Base-by-base conservation (phyloP, 257 asterid species). In the Lithospermum erythrorhizon region DNA sequence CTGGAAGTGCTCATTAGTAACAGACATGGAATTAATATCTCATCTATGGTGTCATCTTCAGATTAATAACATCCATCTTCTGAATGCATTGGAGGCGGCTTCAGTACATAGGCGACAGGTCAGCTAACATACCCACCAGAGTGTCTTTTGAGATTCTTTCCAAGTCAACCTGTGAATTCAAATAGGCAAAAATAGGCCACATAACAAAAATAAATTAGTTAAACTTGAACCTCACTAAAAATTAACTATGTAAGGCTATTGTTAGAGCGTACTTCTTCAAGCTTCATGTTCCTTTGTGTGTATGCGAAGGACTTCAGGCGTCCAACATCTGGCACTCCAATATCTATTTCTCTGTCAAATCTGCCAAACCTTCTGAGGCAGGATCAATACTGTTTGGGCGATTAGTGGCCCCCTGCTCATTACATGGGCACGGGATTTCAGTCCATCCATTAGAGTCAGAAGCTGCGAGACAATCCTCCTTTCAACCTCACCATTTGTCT, bases 391-490 rank as follows among this genome's bases (percentile, higher is more conserved):
- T 76, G 64, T 76, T 79, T 0, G 85, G 82, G 9, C 85, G 70
- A 37, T 79, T 76, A 41, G 82, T 79, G 15, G 85, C 85, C 55
- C 82, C 85, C 78, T 79, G 5, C 76, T 82, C 66, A 79, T 79
- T 55, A 79, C 82, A 71, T 79, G 85, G 66, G 82, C 79, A 53
- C 87, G 81, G 22, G 87, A 78, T 64, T 81, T 81, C 66, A 81
- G 67, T 21, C 87, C 87, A 23, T 81, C 87, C 87, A 81, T 81
- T 67, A 81, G 82, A 63, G 87, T 81, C 83, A 81, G 59, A 21
- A 81, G 75, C 61, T 81, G 87, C 58, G 87, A 81, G 52, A 81
- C 87, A 68, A 81, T 81, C 75, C 83, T 81, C 78, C 87, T 75
- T 69, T 81, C 87, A 67, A 81, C 87, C 72, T 81, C 84, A 22